A percentile compares a stretch with the other conserved stretches of the same genome.
These are phyloP conservation scores for Oryza australiensis DNA, from an alignment of 176 grass and related monocot species.

Conservation along the genomic window DNA sequence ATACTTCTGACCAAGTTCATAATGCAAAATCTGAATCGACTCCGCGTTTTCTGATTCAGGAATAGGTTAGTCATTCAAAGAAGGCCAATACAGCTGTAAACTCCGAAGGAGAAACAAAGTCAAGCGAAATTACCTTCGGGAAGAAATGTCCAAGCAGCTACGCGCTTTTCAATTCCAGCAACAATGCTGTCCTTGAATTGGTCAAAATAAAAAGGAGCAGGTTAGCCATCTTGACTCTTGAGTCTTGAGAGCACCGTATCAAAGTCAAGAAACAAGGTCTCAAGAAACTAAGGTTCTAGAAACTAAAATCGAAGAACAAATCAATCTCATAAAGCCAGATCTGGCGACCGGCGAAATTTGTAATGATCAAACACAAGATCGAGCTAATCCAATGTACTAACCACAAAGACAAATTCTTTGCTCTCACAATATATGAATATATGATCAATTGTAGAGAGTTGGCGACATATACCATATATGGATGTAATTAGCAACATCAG, in stretches of 20 bases:
- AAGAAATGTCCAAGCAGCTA: conserved; percentile 82
- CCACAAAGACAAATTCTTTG: background rate
- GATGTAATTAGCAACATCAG: background rate
- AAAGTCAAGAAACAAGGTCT: background rate
- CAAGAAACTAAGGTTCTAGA: background rate
- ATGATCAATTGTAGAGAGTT: background rate
- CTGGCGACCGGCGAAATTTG: background rate
- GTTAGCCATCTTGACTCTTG: background rate
- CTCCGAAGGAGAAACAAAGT: background rate
- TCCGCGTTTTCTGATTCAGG: conserved; percentile 65
- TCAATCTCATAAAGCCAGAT: background rate
- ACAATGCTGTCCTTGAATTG: conserved; percentile 57
- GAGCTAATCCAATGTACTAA: background rate
- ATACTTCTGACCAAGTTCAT: conserved; percentile 72
- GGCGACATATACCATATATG: background rate
- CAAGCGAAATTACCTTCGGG: conserved; percentile 53
- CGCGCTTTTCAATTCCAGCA: conserved; percentile 56
- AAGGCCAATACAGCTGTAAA: background rate
- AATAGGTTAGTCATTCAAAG: background rate
- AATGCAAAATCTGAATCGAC: conserved; percentile 62
- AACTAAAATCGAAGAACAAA: background rate
- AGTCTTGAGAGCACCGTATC: background rate
- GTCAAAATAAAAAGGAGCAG: background rate
- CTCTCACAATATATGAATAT: background rate
- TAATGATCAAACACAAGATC: background rate